Base-by-base conservation (phyloP, 805 yeast species). In the Tetrapisispora phaffii region DNA sequence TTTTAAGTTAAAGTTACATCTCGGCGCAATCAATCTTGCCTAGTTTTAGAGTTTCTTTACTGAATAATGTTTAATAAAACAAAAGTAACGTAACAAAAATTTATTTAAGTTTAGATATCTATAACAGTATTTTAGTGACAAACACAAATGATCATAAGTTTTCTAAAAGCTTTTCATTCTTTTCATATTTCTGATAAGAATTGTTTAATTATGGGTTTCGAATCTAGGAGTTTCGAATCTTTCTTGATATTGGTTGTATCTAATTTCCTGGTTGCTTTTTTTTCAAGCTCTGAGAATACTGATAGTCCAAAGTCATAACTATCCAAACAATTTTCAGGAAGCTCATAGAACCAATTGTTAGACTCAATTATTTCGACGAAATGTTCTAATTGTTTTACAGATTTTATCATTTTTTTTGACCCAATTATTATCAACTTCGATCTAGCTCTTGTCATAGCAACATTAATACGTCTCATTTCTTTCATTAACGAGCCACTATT, bases 381-480 rank as follows among this genome's bases (percentile, higher is more conserved):
- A 12, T 74, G 75, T n/a, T 44, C 35, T 26, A 62, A 49, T 24
- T 52, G 56, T 3, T 47, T 47, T 4, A 59, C 50, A 4, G 55
- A 45, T 9, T 53, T 44, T n/a, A 62, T 48, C 7, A 95, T 84
- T 9, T 68, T 66, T 44, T 71, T 72, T 1, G 96, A 85, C 0
- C 98, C 98, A 32, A 93, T 67, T 16, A 93, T 77, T 15, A 93
- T 75, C 36, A 94, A 72, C 62, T 93, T 93, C 19, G 83, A 74
- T 58, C 77, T 80, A 0, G 98, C 90, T 50, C 99, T 72, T 0
- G 97, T 93, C 59, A 93, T 81, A 0, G 97, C 94, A 31, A 93
- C 99, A 63, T 93, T 93, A 39, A 93, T 75, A 48, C 99, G 74
- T 50, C 97, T 72, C 89, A 96, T 82, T 55, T 93, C 97, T 49